phyloP scores from a whole-genome alignment of 2,329 filamentous ascomycete species.

The Calonectria montana region DNA sequence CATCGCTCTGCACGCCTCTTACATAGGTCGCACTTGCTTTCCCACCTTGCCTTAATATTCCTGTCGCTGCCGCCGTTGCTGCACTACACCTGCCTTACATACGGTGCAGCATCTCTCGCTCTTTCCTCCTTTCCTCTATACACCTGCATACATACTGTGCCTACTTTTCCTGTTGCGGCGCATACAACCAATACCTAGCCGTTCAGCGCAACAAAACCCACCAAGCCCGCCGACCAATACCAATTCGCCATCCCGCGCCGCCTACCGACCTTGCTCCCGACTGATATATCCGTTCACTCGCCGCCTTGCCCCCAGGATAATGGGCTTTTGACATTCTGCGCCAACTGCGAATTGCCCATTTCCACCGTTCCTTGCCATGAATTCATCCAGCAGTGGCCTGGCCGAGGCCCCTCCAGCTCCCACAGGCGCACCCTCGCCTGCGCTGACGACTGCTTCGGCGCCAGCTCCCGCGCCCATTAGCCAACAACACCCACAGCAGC shows the following conservation, averaged over 20 bases:
- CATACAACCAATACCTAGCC: constrained; percentile 3
- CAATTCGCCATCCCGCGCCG: constrained; percentile 22
- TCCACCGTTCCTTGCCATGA: constrained; percentile 46
- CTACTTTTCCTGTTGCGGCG: background rate
- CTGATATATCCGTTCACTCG: constrained; percentile 15
- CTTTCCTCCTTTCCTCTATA: background rate
- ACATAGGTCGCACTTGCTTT: constrained; percentile 21
- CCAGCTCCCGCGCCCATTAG: constrained; percentile 30
- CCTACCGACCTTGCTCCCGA: constrained; percentile 18
- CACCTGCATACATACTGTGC: constrained; percentile 15
- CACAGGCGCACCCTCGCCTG: constrained; percentile 36
- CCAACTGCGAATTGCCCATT: constrained; percentile 21
- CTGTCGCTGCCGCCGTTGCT: constrained; percentile 10
- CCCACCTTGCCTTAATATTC: constrained; percentile 14
- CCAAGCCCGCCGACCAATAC: constrained; percentile 9
- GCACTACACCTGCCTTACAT: constrained; percentile 17
- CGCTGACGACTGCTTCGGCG: constrained; percentile 27
- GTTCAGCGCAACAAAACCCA: constrained; percentile 8
- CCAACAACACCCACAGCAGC: constrained; percentile 38
- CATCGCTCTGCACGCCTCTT: constrained; percentile 14
- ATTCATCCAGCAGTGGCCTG: constrained; percentile 52
- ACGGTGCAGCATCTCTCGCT: background rate
- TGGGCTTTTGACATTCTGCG: constrained; percentile 38
- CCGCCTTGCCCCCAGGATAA: constrained; percentile 33
- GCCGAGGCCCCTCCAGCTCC: constrained; percentile 43